Evolutionary conservation across 2,329 filamentous ascomycete genomes (phyloP), one percentile per base, ranked within the genome.

Genomic region (Arthrobotrys sphaeroides): DNA sequence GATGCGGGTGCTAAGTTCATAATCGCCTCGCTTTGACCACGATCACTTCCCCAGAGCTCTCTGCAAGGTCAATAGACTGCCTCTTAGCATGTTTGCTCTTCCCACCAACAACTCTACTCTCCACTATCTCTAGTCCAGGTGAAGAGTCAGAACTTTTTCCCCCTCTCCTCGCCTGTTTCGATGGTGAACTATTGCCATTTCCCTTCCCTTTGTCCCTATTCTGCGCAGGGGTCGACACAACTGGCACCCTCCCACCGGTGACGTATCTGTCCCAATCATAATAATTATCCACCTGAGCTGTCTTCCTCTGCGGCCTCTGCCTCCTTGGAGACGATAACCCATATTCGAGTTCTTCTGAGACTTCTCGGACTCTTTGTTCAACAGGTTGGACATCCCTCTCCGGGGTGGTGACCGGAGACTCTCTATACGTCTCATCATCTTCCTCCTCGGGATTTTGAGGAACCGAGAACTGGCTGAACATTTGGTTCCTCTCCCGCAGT

Each of bases 361-460:
- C 1, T 43, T 60, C 36, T 16, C 40, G 36, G 24, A 22, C 7
- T 12, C 20, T 33, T 43, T 26, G 40, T 20, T 36, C 45, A 13
- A n/a, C 10, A 20, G 31, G 33, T 18, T 53, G 47, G 45, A 38
- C 33, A 5, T 65, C 47, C 36, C 49, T 49, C 42, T 64, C 67
- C 6, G 59, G 47, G 33, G 55, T 49, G 3, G 22, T 31, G 26
- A 42, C 36, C 9, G 62, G 20, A 10, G 70, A 53, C 13, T 57
- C 72, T 43, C 22, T 38, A 36, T 75, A 75, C 3, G 72, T 68
- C 16, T 62, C 64, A 28, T 75, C 72, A 0, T 51, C 43, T 5
- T 59, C 64, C 26, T 75, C 70, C 26, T 64, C 72, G 7, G 7
- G 64, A 49, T 75, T 65, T 3, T 38, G 47, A 20, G 72, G 47